phyloP scores from a whole-genome alignment of 768 basidiomycete genomes.

The Mrakia frigida region DNA sequence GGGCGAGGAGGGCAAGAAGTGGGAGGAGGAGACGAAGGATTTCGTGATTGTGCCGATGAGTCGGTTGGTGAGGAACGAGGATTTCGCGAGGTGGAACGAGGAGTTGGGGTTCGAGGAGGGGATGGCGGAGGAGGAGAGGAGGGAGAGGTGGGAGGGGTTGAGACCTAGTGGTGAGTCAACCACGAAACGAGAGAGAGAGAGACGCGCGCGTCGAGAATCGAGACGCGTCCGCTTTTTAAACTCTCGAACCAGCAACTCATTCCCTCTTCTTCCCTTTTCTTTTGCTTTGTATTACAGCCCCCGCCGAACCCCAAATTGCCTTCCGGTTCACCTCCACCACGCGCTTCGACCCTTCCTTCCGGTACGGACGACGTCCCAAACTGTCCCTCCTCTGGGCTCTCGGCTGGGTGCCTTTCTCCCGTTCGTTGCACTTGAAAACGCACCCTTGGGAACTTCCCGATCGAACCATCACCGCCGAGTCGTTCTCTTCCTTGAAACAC shows the following conservation, averaged over 20 bases:
- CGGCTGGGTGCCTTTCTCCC: conserved; percentile 40
- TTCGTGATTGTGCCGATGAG: conserved; percentile 40
- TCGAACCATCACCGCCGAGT: conserved; percentile 36
- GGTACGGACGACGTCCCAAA: conserved; percentile 41
- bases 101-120: background rate
- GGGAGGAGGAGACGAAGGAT: conserved; percentile 32
- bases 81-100: conserved; percentile 34
- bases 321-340: conserved; percentile 40
- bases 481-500: conserved; percentile 34
- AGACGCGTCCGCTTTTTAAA: no score
- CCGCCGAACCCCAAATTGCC: conserved; percentile 40
- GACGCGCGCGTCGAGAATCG: background rate
- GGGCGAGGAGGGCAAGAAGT: background rate
- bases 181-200: no score
- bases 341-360: conserved; percentile 38
- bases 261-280: conserved; percentile 4
- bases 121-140: background rate
- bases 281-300: conserved; percentile 6
- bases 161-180: background rate
- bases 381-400: conserved; percentile 41
- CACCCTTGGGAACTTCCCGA: conserved; percentile 40
- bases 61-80: conserved; percentile 38
- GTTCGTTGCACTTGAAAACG: conserved; percentile 37
- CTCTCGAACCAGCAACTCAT: no score
- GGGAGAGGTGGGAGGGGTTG: background rate